Base-by-base conservation (phyloP, 2,329 filamentous ascomycete genomes). In the Colletotrichum sidae region DNA sequence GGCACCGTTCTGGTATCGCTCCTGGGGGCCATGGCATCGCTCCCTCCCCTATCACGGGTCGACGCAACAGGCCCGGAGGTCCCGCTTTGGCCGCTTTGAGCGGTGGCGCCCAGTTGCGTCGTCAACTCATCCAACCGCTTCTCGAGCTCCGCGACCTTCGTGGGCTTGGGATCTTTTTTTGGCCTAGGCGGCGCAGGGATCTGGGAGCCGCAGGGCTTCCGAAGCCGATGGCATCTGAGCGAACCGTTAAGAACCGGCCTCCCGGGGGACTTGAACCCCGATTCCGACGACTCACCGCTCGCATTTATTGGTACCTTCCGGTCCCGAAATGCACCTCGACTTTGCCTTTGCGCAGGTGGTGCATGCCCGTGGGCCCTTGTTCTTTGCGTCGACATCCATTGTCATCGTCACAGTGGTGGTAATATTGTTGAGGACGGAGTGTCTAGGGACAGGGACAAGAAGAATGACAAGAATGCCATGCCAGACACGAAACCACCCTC, bases 301-400 rank as follows among this genome's bases (percentile, higher is more conserved):
- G 68, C 83, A 85, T 59, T 81, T 81, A 58, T 76, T 74, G 39
- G 71, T 73, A 6, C 72, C 76, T 12, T 73, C 71, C 9, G 79
- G 78, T 3, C 82, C 79, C 0, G 80, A 75, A 34, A 83, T 79
- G 49, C 83, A 85, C 69, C 83, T 77, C 37, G 82, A 79, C 70
- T 85, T 85, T n/a, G 83, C 83, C 69, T 80, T 83, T 64, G 83
- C 83, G 69, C 83, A 85, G 2, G 82, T 84, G 2, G 76, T 76
- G 69, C 83, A 85, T 47, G 83, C 83, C 68, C 81, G 80, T 4
- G 83, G 82, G 11, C 83, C 83, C 67, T 80, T 82, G 69, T 55
- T 71, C 37, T 49, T 68, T 2, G 44, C 37, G 17, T 59, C 66
- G 11, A 44, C 11, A n/a, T 67, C 63, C 58, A 67, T 67, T 44